Base-by-base conservation (phyloP, 768 basidiomycete genomes). In the Glaciozyma martinii region DNA sequence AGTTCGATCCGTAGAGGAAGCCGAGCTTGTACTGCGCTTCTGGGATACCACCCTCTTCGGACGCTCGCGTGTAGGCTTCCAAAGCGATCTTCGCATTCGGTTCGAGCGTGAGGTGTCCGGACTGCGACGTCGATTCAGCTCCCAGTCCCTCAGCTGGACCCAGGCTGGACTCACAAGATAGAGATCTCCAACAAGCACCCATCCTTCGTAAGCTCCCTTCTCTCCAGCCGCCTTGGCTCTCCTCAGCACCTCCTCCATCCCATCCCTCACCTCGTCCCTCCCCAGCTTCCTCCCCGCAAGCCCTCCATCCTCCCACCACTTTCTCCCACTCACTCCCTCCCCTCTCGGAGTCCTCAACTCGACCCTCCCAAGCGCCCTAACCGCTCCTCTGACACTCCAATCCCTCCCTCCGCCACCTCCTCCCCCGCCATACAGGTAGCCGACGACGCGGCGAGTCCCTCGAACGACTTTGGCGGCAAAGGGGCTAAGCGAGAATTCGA, bases 1-100 rank as follows among this genome's bases (percentile, higher is more conserved):
- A 94, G 5, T 92, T 93, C 0, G 90, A 87, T 13, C 90, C 82
- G 72, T 95, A 78, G 75, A 97, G 89, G 81, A 97, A 95, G 0
- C 84, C 92, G 18, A 94, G 77, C 66, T 86, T 79, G 13, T 88
- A 82, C 77, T 98, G 93, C 0, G 93, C 89, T 5, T 89, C 83
- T 2, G 90, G 85, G 71, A 92, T 89, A 29, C 92, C 90, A 0
- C 88, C 87, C 30, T 78, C 71, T 33, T 80, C 77, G 0, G 87
- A 87, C 56, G 91, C 88, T 5, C 78, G 73, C 5, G 78, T 76
- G 74, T 86, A 85, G 2, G 84, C 81, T n/a, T 83, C 77, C 71
- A 83, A 86, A 0, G 88, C 86, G 1, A 82, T 76, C 29, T 78
- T 76, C 15, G 87, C 82, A 59, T 91, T 83, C 21, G 81, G 77